phyloP scores from a whole-genome alignment of 2,329 filamentous ascomycete species.

The Westerdykella sp. region DNA sequence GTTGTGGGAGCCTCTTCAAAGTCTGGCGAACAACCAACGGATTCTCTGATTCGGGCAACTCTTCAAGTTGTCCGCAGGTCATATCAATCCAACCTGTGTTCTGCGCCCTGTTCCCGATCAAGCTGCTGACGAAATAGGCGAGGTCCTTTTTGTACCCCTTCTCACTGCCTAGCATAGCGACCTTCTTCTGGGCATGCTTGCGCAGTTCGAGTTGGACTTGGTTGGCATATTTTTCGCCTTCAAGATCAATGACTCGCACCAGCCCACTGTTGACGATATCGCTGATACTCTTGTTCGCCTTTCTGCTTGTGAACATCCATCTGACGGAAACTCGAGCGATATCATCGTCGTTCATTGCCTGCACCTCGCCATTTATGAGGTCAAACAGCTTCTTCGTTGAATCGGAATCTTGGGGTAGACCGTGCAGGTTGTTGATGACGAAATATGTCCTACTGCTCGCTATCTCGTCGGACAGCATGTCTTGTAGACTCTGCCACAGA shows the following conservation, averaged over 20 bases:
- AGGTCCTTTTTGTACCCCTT: constrained; percentile 6
- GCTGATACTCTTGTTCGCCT: background rate
- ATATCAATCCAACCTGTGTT: constrained; percentile 5
- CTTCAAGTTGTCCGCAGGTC: constrained; percentile 1
- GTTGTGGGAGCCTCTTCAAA: constrained; percentile 1
- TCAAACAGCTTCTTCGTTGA: constrained; percentile 4
- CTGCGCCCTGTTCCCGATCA: constrained; percentile 3
- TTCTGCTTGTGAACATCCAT: constrained; percentile 6
- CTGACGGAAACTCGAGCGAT: background rate
- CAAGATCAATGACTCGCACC: constrained; percentile 1
- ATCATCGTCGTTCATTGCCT: background rate
- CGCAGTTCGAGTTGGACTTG: constrained; percentile 6
- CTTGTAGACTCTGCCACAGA: constrained; percentile 6
- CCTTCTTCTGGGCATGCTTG: constrained; percentile 3
- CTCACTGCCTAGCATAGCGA: background rate
- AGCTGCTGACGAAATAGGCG: constrained; percentile 5
- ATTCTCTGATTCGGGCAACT: constrained; percentile 1
- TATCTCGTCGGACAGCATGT: constrained; percentile 3
- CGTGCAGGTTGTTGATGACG: constrained; percentile 5
- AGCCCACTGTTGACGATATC: background rate
- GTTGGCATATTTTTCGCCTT: constrained; percentile 3
- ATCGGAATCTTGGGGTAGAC: constrained; percentile 3
- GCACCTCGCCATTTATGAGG: constrained; percentile 1
- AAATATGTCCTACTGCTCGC: constrained; percentile 2
- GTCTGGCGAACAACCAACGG: constrained; percentile 1